phyloP scores from a whole-genome alignment of 768 basidiomycete species.

The Tricholoma saponaceum region DNA sequence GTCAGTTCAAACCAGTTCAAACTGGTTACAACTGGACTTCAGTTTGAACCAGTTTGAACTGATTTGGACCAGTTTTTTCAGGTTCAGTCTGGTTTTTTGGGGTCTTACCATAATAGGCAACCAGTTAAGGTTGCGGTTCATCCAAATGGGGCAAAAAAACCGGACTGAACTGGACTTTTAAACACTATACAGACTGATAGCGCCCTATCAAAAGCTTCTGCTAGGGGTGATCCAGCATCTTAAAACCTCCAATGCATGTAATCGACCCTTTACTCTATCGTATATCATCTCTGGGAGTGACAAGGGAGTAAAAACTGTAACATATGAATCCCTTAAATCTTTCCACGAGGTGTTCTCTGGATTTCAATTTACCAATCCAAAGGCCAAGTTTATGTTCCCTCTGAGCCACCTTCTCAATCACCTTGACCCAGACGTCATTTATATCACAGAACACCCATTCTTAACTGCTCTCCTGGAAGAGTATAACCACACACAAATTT shows the following conservation, averaged over 20 bases:
- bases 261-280: background rate
- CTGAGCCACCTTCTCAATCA: background rate
- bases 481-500: background rate
- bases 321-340: background rate
- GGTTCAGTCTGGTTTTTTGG: too few relatives aligned
- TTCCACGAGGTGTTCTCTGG: background rate
- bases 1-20: too few relatives aligned
- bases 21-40: too few relatives aligned
- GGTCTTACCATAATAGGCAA: too few relatives aligned
- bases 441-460: background rate
- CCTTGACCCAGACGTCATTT: background rate
- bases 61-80: too few relatives aligned
- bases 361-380: background rate
- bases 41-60: too few relatives aligned
- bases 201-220: background rate
- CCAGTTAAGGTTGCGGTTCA: too few relatives aligned
- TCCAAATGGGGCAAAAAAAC: too few relatives aligned
- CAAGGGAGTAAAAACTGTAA: background rate
- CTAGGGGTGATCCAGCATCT: background rate
- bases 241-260: background rate
- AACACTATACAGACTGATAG: background rate
- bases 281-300: background rate
- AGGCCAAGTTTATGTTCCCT: background rate
- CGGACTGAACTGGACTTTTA: too few relatives aligned
- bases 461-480: background rate